A percentile compares a stretch with the other conserved stretches of the same genome.
phyloP scores from a whole-genome alignment of 1,139 yeast species.

The Debaryomycetaceae sp. region DNA sequence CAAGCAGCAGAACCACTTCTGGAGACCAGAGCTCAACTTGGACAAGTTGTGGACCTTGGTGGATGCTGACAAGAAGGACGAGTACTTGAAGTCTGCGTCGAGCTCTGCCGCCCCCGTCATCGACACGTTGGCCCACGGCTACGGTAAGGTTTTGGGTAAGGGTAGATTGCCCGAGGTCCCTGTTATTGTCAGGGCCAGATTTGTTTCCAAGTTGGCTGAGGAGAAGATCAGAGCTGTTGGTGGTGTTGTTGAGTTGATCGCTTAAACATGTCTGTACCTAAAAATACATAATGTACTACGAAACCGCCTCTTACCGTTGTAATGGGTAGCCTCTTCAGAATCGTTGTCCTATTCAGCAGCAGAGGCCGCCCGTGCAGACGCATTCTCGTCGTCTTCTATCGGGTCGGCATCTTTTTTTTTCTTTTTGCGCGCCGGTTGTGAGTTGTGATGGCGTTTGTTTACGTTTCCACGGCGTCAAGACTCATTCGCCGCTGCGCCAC shows the following conservation, averaged over 20 bases:
- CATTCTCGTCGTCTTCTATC: no score
- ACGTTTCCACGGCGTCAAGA: no score
- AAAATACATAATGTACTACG: constrained; percentile 8
- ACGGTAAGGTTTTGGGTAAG: constrained; percentile 99
- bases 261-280: constrained; percentile 48
- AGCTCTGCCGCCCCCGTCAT: constrained; percentile 96
- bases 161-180: constrained; percentile 98
- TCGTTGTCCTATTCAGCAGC: no score
- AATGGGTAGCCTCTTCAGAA: no score
- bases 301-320: no score
- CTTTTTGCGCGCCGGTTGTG: no score
- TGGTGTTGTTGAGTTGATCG: constrained; percentile 99
- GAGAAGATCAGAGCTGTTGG: constrained; percentile 99
- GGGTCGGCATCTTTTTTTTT: no score
- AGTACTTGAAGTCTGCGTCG: constrained; percentile 82
- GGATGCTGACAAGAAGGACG: constrained; percentile 92
- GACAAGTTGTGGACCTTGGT: constrained; percentile 98
- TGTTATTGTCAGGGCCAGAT: constrained; percentile 99
- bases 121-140: constrained; percentile 99
- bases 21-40: constrained; percentile 98
- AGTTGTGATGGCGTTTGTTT: no score
- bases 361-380: no score
- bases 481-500: no score
- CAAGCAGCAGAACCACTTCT: constrained; percentile 92
- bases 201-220: constrained; percentile 98